Evolutionary conservation across 1,139 yeast genomes (phyloP).

Genomic region (Insectozyma bohioensis): DNA sequence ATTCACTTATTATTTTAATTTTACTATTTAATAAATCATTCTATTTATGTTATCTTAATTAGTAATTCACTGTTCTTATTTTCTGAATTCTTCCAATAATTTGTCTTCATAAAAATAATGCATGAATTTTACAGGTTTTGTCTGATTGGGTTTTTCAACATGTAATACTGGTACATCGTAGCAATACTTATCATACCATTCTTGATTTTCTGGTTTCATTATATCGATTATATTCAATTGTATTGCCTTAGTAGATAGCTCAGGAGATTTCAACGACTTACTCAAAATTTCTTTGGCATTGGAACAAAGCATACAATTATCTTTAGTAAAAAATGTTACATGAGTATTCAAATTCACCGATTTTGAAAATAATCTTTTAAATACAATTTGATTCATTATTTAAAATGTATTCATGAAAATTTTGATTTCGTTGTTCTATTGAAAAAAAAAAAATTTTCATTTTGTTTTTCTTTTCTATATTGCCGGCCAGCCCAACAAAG

Average conservation of each 20-base stretch:
- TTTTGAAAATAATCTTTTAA: too few species aligned
- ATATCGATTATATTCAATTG: constrained; percentile 61
- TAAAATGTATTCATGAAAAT: not conserved
- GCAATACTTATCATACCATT: constrained; percentile 82
- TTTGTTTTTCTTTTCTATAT: too few species aligned
- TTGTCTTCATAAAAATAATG: constrained; percentile 67
- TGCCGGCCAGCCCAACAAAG: too few species aligned
- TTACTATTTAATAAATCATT: too few species aligned
- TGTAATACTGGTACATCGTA: constrained; percentile 91
- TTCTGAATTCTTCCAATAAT: constrained; percentile 47
- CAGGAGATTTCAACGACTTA: constrained; percentile 35
- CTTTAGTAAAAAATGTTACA: constrained; percentile 73
- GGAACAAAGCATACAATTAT: constrained; percentile 75
- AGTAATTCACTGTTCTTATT: too few species aligned
- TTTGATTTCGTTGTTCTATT: too few species aligned
- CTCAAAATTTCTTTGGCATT: constrained; percentile 60
- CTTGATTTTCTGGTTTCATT: constrained; percentile 59
- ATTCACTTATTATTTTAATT: too few species aligned
- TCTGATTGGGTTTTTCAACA: constrained; percentile 50
- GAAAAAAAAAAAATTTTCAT: not conserved
- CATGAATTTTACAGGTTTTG: constrained; percentile 64
- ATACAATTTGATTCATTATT: not conserved
- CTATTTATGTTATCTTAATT: too few species aligned
- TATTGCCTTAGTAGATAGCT: constrained; percentile 21
- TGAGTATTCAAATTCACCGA: too few species aligned